A percentile compares a stretch with the other conserved stretches of the same genome.
phyloP scores from a whole-genome alignment of 106 monocot genomes.

The Allium fistulosum region DNA sequence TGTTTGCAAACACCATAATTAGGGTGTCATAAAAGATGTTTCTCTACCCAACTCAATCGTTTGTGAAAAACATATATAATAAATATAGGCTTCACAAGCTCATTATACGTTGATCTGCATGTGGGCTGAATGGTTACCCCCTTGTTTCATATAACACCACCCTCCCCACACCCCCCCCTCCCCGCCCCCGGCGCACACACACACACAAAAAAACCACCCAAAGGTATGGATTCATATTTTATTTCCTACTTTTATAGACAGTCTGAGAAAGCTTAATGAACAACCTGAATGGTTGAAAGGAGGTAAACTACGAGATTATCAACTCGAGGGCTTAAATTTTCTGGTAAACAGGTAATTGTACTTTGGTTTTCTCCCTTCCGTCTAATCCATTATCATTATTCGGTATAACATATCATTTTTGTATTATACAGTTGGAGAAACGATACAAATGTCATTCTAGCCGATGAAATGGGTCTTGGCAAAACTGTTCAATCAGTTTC shows the following conservation, averaged over 20 bases:
- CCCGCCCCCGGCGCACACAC: too few relatives aligned
- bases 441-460: constrained; percentile 98
- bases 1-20: too few relatives aligned
- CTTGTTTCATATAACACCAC: too few relatives aligned
- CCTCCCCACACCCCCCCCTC: too few relatives aligned
- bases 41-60: too few relatives aligned
- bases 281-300: constrained; percentile 97
- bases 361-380: background rate
- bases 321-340: constrained; percentile 99
- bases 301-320: constrained; percentile 99
- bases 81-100: too few relatives aligned
- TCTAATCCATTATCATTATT: background rate
- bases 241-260: constrained; percentile 31
- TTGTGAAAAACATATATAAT: too few relatives aligned
- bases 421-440: constrained; percentile 82
- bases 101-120: too few relatives aligned
- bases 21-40: too few relatives aligned
- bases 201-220: too few relatives aligned
- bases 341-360: constrained; percentile 80
- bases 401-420: background rate
- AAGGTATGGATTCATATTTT: too few relatives aligned
- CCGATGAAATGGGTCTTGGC: constrained; percentile 99
- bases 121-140: too few relatives aligned
- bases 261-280: constrained; percentile 92
- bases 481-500: constrained; percentile 99